Percentiles rank a stretch among this genome's conserved stretches.
Evolutionary conservation across 495 filamentous ascomycete genomes (phyloP).

Genomic region (Hypoxylon intermedium): DNA sequence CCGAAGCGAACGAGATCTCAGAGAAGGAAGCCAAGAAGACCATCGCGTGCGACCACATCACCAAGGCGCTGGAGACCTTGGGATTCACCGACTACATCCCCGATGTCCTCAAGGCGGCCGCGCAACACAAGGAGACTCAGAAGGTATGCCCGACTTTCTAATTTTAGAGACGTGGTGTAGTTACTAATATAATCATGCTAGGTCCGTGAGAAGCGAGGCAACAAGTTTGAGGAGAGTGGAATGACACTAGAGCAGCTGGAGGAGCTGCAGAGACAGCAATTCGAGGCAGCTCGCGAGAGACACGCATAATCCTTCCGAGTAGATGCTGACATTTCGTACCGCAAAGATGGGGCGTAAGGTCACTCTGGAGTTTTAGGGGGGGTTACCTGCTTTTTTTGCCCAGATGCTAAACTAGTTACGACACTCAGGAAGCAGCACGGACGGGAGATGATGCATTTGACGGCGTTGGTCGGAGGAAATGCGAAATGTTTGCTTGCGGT

Average conservation of each 20-base stretch:
- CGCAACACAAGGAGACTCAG: conserved; percentile 89
- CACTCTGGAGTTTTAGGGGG: conserved; percentile 13
- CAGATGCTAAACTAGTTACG: not conserved
- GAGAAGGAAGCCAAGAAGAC: conserved; percentile 99
- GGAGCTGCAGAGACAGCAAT: conserved; percentile 87
- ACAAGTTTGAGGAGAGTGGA: conserved; percentile 94
- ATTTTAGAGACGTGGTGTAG: not conserved
- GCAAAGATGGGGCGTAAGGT: not conserved
- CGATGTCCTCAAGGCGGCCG: conserved; percentile 84
- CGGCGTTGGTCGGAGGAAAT: conserved; percentile 28
- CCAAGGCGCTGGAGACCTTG: conserved; percentile 85
- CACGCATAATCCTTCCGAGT: conserved; percentile 44
- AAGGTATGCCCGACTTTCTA: conserved; percentile 67
- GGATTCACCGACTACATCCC: conserved; percentile 90
- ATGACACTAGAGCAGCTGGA: conserved; percentile 88
- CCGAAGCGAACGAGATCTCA: conserved; percentile 96
- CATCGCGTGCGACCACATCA: conserved; percentile 95
- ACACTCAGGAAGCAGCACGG: not conserved
- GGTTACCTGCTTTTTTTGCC: conserved; percentile 1
- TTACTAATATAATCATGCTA: conserved; percentile 46
- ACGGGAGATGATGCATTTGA: conserved; percentile 23
- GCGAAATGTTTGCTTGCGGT: conserved; percentile 15
- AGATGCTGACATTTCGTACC: not conserved
- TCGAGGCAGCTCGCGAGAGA: conserved; percentile 71
- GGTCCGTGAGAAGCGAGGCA: conserved; percentile 95